Evolutionary conservation across 306 rosid genomes (phyloP).

Genomic region (Dalbergia cochinchinensis): DNA sequence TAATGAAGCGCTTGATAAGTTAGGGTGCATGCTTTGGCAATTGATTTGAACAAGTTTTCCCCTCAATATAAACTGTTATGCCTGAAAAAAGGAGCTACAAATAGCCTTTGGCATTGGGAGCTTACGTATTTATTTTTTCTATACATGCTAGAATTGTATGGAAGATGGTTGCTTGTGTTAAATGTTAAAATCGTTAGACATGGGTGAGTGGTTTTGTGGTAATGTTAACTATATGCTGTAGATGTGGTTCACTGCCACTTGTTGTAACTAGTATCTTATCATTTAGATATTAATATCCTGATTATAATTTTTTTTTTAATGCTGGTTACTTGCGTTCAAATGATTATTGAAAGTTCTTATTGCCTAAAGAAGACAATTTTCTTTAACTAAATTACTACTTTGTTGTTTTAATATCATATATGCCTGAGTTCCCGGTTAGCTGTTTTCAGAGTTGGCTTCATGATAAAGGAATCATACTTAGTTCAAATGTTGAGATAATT

Average conservation of each 20-base stretch:
- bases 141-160: slow-evolving; percentile 4
- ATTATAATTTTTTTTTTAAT: slow-evolving; percentile 1
- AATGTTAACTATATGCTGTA: slow-evolving; percentile 21
- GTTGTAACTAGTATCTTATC: neutral
- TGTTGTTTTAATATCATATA: neutral
- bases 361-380: slow-evolving; percentile 1
- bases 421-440: neutral
- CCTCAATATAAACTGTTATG: too few relatives aligned
- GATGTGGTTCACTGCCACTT: neutral
- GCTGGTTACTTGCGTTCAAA: slow-evolving; percentile 1
- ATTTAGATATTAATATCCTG: slow-evolving; percentile 18
- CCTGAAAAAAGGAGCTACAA: neutral
- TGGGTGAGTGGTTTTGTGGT: slow-evolving; percentile 6
- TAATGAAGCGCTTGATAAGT: too few relatives aligned
- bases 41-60: too few relatives aligned
- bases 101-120: slow-evolving; percentile 11
- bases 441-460: slow-evolving; percentile 16
- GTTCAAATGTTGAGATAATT: neutral
- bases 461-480: slow-evolving; percentile 11
- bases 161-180: slow-evolving; percentile 23
- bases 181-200: neutral
- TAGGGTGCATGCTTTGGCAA: too few relatives aligned
- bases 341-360: slow-evolving; percentile 4
- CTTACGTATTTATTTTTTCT: neutral
- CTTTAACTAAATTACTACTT: slow-evolving; percentile 18